phyloP scores from a whole-genome alignment of 176 grass and related monocot species.

The Tuctoria greenei region DNA sequence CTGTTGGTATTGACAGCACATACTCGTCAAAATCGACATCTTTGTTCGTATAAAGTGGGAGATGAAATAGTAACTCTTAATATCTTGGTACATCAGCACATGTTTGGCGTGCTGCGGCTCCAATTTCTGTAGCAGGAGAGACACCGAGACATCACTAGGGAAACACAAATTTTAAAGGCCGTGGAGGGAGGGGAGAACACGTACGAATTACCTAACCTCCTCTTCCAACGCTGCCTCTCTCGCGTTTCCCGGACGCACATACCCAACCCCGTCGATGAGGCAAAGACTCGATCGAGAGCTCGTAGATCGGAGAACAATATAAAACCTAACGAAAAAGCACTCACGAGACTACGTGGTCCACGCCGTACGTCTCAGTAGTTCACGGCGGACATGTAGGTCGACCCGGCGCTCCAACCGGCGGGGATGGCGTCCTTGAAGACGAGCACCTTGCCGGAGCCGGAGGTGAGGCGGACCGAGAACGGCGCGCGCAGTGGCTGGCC shows the following conservation, averaged over 20 bases:
- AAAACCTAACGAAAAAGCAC: neutral
- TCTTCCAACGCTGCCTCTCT: slow-evolving; percentile 35
- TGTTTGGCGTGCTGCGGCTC: neutral
- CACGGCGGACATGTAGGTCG: slow-evolving; percentile 41
- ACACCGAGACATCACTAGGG: slow-evolving; percentile 23
- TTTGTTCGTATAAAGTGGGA: too few species aligned
- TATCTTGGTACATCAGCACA: slow-evolving; percentile 2
- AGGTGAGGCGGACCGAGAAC: slow-evolving; percentile 63
- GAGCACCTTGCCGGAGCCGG: slow-evolving; percentile 46
- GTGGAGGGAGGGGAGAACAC: slow-evolving; percentile 5
- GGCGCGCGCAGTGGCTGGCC: slow-evolving; percentile 47
- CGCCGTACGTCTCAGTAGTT: slow-evolving; percentile 21
- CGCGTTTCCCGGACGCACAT: slow-evolving; percentile 43
- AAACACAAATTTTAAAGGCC: slow-evolving; percentile 3
- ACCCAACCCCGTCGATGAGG: neutral
- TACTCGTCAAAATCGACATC: too few species aligned
- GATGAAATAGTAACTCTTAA: neutral
- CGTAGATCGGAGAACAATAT: neutral
- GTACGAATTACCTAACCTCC: slow-evolving; percentile 9
- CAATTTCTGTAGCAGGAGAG: neutral
- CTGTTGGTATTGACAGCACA: neutral
- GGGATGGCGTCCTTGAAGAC: slow-evolving; percentile 59
- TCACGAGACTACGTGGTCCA: neutral
- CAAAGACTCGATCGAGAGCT: neutral
- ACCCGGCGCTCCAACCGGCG: slow-evolving; percentile 53